These are phyloP conservation scores for Phytopythium mirpurense DNA, from an alignment of 352 stramenopile species.

Conservation along the genomic window DNA sequence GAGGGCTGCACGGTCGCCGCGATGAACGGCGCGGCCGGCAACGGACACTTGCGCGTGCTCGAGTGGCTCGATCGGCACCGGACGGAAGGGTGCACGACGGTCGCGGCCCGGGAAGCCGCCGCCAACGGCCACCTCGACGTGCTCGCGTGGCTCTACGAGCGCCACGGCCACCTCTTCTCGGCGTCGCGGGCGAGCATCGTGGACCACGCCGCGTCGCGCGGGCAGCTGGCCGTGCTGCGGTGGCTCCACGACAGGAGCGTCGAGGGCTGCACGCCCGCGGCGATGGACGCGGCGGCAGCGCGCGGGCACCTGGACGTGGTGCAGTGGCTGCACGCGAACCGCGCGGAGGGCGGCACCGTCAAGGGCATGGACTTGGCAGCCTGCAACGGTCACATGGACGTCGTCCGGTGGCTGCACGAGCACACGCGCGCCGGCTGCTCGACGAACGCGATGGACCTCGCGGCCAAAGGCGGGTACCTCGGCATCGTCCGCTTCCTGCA, in stretches of 20 bases:
- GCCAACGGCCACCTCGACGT: slow-evolving; percentile 33
- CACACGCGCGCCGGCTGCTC: slow-evolving; percentile 31
- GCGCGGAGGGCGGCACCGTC: slow-evolving; percentile 30
- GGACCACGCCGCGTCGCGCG: slow-evolving; percentile 28
- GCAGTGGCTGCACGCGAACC: slow-evolving; percentile 35
- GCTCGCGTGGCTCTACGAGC: slow-evolving; percentile 33
- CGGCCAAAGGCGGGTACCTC: slow-evolving; percentile 27
- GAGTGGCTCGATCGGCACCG: slow-evolving; percentile 45
- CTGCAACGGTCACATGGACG: slow-evolving; percentile 33
- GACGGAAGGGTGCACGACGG: slow-evolving; percentile 26
- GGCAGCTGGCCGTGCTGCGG: slow-evolving; percentile 28
- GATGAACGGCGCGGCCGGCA: slow-evolving; percentile 39
- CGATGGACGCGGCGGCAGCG: slow-evolving; percentile 35
- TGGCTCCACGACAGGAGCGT: slow-evolving; percentile 25
- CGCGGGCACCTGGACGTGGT: slow-evolving; percentile 36
- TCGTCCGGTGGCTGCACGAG: slow-evolving; percentile 39
- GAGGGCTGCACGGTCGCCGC: slow-evolving; percentile 37
- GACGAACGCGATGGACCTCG: slow-evolving; percentile 33
- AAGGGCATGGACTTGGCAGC: slow-evolving; percentile 60
- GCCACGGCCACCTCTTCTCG: slow-evolving; percentile 19
- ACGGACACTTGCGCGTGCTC: slow-evolving; percentile 48
- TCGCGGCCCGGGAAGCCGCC: slow-evolving; percentile 25
- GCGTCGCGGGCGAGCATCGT: slow-evolving; percentile 31
- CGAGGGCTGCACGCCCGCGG: slow-evolving; percentile 36
- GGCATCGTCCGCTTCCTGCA: slow-evolving; percentile 34